Base-by-base conservation (phyloP, 345 rosid species). In the Pugionium dolabratum region DNA sequence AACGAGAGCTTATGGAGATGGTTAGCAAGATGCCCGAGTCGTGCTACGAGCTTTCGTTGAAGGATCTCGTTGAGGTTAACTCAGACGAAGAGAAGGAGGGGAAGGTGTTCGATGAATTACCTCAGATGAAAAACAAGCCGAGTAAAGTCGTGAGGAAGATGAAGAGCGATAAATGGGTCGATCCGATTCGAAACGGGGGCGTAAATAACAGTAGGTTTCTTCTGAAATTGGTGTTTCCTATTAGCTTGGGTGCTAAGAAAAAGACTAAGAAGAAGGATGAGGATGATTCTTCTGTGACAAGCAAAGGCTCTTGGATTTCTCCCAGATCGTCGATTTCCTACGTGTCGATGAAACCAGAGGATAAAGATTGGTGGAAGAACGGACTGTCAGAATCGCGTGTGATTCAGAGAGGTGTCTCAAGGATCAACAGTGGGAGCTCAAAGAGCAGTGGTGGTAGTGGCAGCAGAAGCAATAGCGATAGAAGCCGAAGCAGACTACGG, bases 1-100 rank as follows among this genome's bases (percentile, higher is more conserved):
- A 89, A 9, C 79, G 70, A 67, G 98, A 92, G 87, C 91, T 92
- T 25, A 87, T 89, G 98, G 98, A 89, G 9, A 86, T 92, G 97
- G 95, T 87, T 2, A 84, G 82, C 47, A 78, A 63, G 63, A 92
- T 92, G 97, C 93, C 95, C 1, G 98, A 92, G 73, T 82, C 95
- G 4, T 87, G 87, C 52, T 89, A 89, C 74, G 98, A 92, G 76
- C 85, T 92, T 42, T 79, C 98, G 25, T 70, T 92, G 69, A 89
- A 73, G 59, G 98, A 92, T 81, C 80, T 92, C 5, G 95, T 92
- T 28, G 95, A 92, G 62, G 68, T 59, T 2, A 79, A 75, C 5
- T 51, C 45, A 2, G 76, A 79, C 39, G 79, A 75, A 40, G 57
- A 79, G 72, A 54, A 71, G 29, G 78, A 49, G 5, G 70, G 7